These are phyloP conservation scores for Cyberlindnera petersonii DNA, from an alignment of 805 yeast genomes.

Conservation along the genomic window DNA sequence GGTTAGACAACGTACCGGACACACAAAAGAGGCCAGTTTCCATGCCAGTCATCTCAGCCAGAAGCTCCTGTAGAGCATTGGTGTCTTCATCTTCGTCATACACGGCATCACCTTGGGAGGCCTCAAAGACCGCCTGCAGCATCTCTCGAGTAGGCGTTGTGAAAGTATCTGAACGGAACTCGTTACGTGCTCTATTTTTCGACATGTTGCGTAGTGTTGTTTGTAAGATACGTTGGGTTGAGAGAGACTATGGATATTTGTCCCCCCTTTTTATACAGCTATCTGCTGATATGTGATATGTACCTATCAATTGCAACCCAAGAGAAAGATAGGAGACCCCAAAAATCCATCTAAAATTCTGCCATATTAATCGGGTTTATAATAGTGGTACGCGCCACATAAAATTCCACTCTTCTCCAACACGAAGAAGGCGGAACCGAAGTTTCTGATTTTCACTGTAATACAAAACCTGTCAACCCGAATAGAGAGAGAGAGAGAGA, in stretches of 20 bases:
- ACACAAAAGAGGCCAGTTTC: conserved; percentile 80
- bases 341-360: no score
- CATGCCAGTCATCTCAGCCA: conserved; percentile 70
- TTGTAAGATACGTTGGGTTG: no score
- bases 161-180: conserved; percentile 78
- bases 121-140: conserved; percentile 53
- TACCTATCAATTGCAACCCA: no score
- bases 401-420: not conserved
- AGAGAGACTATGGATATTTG: no score
- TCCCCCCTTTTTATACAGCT: no score
- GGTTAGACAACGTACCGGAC: conserved; percentile 89
- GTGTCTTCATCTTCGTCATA: conserved; percentile 80
- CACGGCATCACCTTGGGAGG: conserved; percentile 84
- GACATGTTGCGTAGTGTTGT: conserved; percentile 4
- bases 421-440: not conserved
- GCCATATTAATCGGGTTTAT: not conserved
- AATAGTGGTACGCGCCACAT: conserved; percentile 1
- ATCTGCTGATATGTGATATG: no score
- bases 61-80: conserved; percentile 53
- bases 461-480: no score
- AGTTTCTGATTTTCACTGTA: not conserved
- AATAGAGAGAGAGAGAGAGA: no score
- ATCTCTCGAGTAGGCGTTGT: conserved; percentile 79
- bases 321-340: no score
- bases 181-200: conserved; percentile 36